Evolutionary conservation across 2,329 filamentous ascomycete genomes (phyloP), one percentile per base, ranked within the genome.

Genomic region (Cladophialophora chaetospira): DNA sequence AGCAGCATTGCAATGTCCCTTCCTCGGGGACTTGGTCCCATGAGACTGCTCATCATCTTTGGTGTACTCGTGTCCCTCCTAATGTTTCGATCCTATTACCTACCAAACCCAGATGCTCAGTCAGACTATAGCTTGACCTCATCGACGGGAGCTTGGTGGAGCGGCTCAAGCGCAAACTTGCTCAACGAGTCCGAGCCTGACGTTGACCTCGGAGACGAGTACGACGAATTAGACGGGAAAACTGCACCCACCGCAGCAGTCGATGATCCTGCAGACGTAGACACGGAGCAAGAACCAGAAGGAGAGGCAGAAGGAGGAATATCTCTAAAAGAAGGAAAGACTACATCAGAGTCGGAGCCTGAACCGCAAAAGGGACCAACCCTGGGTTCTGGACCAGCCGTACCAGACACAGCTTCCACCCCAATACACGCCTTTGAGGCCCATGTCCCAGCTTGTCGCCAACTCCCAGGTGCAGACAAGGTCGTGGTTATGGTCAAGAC

Each of bases 401-500:
- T 38, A 17, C 15, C 55, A 17, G 21, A 31, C 8, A 17, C 42
- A n/a, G 26, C 42, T 3, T 38, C 55, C 11, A 17, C 26, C 15
- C 36, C 33, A 19, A 31, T 26, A 38, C 21, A 23, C 29, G 11
- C 29, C 1, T 42, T 15, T 15, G 53, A 46, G 26, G 4, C 29
- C 19, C 36, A 23, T 28, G 28, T 58, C 5, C 60, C 60, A 13
- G 31, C 54, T 4, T 62, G 60, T 31, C 60, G 60, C 35, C 56
- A 52, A 44, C 25, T 62, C 2, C 60, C 60, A 23, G 60, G 60
- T 26, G 60, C 60, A 36, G 60, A 62, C 42, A 57, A 60, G 23
- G 60, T 62, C 10, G 60, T 62, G 17, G 70, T 84, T 23, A 69
- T 84, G 44, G 77, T 85, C 69, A 84, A 84, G 70, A 84, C 82